Percentiles rank a stretch among this genome's conserved stretches.
Conservation (phyloP, 192 early-diverging fungal genomes). For the Linderina pennispora region DNA sequence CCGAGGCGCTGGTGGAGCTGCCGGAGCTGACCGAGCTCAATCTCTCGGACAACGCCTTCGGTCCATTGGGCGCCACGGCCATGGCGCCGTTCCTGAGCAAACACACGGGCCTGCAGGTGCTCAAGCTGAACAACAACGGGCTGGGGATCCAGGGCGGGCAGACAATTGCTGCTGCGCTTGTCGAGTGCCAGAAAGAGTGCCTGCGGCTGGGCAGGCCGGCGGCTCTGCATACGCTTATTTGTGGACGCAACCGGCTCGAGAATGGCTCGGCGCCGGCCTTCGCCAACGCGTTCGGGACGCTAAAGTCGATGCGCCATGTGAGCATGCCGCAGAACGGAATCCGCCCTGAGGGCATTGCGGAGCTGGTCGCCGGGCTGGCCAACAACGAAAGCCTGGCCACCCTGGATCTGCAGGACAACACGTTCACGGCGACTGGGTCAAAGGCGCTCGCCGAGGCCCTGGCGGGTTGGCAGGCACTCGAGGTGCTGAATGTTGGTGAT, state of each 20-base stretch:
- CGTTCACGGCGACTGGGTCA: conserved; percentile 80
- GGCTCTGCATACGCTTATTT: conserved; percentile 73
- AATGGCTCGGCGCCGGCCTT: conserved; percentile 70
- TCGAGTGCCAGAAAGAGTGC: conserved; percentile 68
- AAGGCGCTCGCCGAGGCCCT: conserved; percentile 71
- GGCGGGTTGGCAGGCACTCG: conserved; percentile 70
- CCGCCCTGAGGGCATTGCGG: conserved; percentile 86
- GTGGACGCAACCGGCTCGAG: conserved; percentile 93
- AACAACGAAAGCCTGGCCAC: conserved; percentile 60
- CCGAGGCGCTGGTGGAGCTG: conserved; percentile 77
- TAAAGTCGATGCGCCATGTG: conserved; percentile 68
- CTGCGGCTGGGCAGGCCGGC: conserved; percentile 55
- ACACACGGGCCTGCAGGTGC: conserved; percentile 70
- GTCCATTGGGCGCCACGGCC: conserved; percentile 86
- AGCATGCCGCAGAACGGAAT: conserved; percentile 98
- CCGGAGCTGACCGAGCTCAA: conserved; percentile 74
- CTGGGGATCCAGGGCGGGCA: conserved; percentile 87
- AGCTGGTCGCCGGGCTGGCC: conserved; percentile 61
- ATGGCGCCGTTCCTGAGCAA: conserved; percentile 79
- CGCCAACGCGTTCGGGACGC: conserved; percentile 74
- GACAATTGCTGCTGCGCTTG: conserved; percentile 77
- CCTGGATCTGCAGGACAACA: conserved; percentile 96
- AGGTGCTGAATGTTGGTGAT: conserved; percentile 81
- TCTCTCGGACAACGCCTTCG: conserved; percentile 96
- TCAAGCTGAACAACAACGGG: conserved; percentile 97